Evolutionary conservation across 2,329 filamentous ascomycete genomes (phyloP).

Genomic region (Allantophomopsis lycopodina): DNA sequence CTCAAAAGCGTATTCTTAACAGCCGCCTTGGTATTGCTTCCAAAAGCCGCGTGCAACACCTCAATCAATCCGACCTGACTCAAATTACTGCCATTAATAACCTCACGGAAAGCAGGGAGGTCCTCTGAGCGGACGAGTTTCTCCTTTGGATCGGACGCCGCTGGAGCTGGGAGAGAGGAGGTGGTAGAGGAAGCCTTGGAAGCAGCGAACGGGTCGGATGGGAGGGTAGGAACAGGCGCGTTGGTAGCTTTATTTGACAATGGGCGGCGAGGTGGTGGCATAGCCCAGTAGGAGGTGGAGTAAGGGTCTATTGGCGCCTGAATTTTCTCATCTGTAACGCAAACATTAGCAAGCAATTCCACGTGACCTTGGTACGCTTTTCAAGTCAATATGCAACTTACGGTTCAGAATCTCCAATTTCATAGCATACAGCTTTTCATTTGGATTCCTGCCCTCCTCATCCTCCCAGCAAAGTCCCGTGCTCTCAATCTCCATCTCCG

Average conservation of each 20-base stretch:
- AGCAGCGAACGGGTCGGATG: no score
- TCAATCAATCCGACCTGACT: conserved; percentile 66
- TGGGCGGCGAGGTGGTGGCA: conserved; percentile 21
- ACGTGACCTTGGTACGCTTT: conserved; percentile 5
- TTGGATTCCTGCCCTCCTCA: conserved; percentile 28
- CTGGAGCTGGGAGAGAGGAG: conserved; percentile 1
- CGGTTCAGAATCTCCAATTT: conserved; percentile 64
- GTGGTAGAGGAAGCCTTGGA: background rate
- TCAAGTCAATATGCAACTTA: conserved; percentile 25
- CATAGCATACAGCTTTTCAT: conserved; percentile 40
- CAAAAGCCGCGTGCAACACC: conserved; percentile 61
- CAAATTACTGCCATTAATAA: conserved; percentile 56
- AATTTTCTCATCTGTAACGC: background rate
- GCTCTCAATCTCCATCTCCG: conserved; percentile 67
- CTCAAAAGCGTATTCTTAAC: conserved; percentile 51
- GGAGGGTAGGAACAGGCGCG: background rate
- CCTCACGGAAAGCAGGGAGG: conserved; percentile 42
- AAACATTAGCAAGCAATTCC: conserved; percentile 2
- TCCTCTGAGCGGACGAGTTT: conserved; percentile 12
- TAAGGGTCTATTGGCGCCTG: conserved; percentile 65
- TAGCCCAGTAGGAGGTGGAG: conserved; percentile 64
- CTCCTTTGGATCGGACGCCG: conserved; percentile 5
- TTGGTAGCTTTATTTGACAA: conserved; percentile 13
- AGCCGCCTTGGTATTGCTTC: conserved; percentile 53
- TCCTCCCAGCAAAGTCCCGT: conserved; percentile 80